phyloP scores from a whole-genome alignment of 2,329 filamentous ascomycete species.

The Monosporascus ibericus region DNA sequence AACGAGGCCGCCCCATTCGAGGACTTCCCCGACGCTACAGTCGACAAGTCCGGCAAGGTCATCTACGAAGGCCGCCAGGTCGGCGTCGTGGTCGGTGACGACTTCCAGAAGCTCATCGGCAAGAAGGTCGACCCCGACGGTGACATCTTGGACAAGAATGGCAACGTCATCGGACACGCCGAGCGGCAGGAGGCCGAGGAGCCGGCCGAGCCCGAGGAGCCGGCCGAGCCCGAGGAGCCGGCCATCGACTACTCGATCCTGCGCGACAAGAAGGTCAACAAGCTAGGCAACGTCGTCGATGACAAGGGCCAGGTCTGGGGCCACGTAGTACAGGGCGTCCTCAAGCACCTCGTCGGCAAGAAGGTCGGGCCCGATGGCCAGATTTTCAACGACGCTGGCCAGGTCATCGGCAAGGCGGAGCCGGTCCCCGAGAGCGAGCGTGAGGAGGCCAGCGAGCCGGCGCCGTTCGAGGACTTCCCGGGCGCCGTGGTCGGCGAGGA shows the following conservation, averaged over 20 bases:
- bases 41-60: slow-evolving; percentile 31
- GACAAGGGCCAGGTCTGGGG: slow-evolving; percentile 50
- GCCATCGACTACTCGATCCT: slow-evolving; percentile 42
- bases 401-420: slow-evolving; percentile 62
- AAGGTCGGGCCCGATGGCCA: slow-evolving; percentile 60
- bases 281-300: slow-evolving; percentile 51
- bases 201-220: slow-evolving; percentile 24
- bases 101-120: slow-evolving; percentile 27
- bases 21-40: slow-evolving; percentile 29
- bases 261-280: slow-evolving; percentile 51
- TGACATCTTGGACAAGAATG: slow-evolving; percentile 30
- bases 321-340: slow-evolving; percentile 56
- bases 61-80: slow-evolving; percentile 31
- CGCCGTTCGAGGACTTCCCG: slow-evolving; percentile 54
- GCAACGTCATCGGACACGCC: slow-evolving; percentile 28
- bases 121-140: slow-evolving; percentile 31
- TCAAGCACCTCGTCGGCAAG: slow-evolving; percentile 58
- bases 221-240: slow-evolving; percentile 26
- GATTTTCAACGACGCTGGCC: slow-evolving; percentile 65
- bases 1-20: slow-evolving; percentile 29
- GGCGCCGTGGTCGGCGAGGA: slow-evolving; percentile 46
- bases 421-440: slow-evolving; percentile 52
- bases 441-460: slow-evolving; percentile 38
- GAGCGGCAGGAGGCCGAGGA: slow-evolving; percentile 29
- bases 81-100: slow-evolving; percentile 32